phyloP scores from a whole-genome alignment of 345 rosid genomes.

The Salix brachista region DNA sequence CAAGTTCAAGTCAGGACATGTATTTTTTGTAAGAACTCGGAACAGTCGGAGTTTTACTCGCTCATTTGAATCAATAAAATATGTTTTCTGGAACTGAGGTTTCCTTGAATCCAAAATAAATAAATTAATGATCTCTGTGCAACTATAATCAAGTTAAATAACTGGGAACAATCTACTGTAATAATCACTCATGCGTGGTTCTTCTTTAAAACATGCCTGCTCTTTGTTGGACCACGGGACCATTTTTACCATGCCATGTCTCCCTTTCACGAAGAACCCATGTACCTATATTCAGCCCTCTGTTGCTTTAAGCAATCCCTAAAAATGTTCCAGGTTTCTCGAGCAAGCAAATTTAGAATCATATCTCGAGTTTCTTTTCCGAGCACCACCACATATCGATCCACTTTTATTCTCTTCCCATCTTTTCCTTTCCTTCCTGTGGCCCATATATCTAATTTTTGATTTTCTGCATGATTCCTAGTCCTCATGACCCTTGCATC shows the following conservation, averaged over 20 bases:
- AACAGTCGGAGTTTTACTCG: too few relatives aligned
- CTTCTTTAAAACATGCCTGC: slow-evolving; percentile 11
- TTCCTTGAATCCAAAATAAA: too few relatives aligned
- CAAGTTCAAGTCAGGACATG: too few relatives aligned
- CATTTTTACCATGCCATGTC: slow-evolving; percentile 22
- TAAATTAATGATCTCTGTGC: too few relatives aligned
- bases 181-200: slow-evolving; percentile 15
- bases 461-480: not conserved
- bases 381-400: not conserved
- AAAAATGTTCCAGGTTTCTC: slow-evolving; percentile 37
- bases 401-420: not conserved
- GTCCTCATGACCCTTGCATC: not conserved
- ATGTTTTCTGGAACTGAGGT: too few relatives aligned
- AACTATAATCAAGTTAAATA: not conserved
- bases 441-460: slow-evolving; percentile 15
- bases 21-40: accelerated
- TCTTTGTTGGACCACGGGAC: slow-evolving; percentile 28
- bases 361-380: slow-evolving; percentile 18
- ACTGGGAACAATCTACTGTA: not conserved
- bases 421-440: not conserved
- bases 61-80: too few relatives aligned
- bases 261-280: not conserved
- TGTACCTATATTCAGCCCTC: not conserved
- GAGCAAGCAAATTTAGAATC: slow-evolving; percentile 44
- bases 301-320: slow-evolving; percentile 46